phyloP scores from a whole-genome alignment of 2,329 filamentous ascomycete species.

The Zymoseptoria ardabiliae region DNA sequence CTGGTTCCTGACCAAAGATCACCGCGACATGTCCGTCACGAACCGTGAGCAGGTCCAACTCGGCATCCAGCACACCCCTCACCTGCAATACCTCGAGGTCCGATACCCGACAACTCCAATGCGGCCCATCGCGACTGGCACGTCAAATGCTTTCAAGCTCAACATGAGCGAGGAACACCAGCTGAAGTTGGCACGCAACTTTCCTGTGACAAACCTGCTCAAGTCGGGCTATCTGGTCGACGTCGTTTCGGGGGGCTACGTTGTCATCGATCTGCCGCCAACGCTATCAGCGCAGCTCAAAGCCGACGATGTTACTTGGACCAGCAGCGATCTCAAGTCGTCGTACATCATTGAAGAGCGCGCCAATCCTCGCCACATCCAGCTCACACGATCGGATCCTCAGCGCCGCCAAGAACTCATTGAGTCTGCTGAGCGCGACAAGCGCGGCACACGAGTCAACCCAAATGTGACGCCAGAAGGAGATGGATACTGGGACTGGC shows the following conservation, averaged over 20 bases:
- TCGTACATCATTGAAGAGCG: not conserved
- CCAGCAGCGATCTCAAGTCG: not conserved
- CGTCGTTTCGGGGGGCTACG: not conserved
- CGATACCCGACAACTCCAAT: not conserved
- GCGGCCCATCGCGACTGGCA: not conserved
- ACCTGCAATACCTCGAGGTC: not conserved
- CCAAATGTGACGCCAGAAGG: not conserved
- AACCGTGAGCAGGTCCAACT: not conserved
- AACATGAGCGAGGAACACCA: not conserved
- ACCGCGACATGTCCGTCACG: not conserved
- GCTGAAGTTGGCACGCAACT: not conserved
- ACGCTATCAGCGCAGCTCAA: not conserved
- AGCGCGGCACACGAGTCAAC: not conserved
- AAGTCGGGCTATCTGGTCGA: not conserved
- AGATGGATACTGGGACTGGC: not conserved
- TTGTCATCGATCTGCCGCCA: not conserved
- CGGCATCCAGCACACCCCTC: not conserved
- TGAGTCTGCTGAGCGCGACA: not conserved
- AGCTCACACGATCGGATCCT: not conserved
- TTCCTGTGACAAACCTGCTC: constrained; percentile 2
- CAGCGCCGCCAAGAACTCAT: not conserved
- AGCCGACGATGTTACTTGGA: not conserved
- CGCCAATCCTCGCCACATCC: not conserved
- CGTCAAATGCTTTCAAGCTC: not conserved
- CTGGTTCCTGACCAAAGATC: not conserved